phyloP scores from a whole-genome alignment of 2,329 filamentous ascomycete species.

The Keithomyces neogunnii region DNA sequence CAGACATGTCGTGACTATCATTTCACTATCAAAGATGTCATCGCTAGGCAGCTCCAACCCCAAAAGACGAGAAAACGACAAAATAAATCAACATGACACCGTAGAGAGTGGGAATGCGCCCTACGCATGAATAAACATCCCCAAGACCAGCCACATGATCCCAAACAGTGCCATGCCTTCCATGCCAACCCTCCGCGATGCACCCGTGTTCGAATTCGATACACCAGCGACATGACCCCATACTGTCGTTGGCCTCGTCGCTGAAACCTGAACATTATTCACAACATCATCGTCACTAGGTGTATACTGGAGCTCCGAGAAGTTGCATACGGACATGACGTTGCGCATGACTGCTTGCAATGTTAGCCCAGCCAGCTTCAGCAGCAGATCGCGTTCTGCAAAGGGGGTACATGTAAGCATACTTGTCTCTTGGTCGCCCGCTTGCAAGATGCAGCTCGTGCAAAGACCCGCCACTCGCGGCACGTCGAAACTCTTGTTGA shows the following conservation, averaged over 20 bases:
- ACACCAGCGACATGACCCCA: constrained; percentile 9
- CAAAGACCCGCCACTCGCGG: constrained; percentile 28
- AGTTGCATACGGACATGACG: constrained; percentile 28
- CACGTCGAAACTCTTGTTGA: constrained; percentile 32
- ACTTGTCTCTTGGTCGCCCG: constrained; percentile 23
- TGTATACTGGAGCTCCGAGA: constrained; percentile 20
- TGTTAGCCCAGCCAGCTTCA: not conserved
- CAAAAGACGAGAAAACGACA: no score
- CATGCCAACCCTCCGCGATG: not conserved
- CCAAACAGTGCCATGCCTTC: not conserved
- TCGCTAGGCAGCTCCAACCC: no score
- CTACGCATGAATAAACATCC: no score
- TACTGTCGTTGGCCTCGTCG: constrained; percentile 16
- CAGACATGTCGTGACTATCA: no score
- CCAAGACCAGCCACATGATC: not conserved
- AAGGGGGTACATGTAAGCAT: constrained; percentile 6
- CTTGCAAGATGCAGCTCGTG: constrained; percentile 26
- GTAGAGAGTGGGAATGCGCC: no score
- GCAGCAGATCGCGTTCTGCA: no score
- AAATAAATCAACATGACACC: no score
- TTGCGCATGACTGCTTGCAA: constrained; percentile 22
- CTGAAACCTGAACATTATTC: constrained; percentile 25
- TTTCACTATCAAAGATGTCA: no score
- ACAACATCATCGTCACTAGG: constrained; percentile 21
- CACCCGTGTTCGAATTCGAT: not conserved